Base-by-base conservation (phyloP, 108 stramenopile species). In the Chaetoceros muelleri region DNA sequence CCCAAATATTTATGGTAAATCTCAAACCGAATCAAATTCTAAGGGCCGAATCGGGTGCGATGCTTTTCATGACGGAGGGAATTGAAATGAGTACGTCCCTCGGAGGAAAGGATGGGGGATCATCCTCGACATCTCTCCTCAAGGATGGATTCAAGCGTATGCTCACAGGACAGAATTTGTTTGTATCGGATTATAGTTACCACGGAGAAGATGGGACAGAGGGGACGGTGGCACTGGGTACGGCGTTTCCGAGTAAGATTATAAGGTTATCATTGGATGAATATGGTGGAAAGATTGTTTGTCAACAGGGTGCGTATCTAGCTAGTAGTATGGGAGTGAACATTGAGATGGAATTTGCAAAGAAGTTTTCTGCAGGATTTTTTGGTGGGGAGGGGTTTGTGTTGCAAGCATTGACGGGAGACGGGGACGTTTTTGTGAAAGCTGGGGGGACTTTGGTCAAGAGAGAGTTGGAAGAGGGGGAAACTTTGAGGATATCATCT, bases 381-480 rank as follows among this genome's bases (percentile, higher is more conserved):
- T 95, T 95, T 71, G 94, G 94, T 13, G 94, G 94, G 0, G 94
- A 95, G 59, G 94, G 94, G 19, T 95, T 95, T 60, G 67, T 95
- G 0, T 65, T 95, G 64, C 94, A 95, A 71, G 72, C 71, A 1
- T 67, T 95, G 40, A 87, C 81, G n/a, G 87, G 82, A 21, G 62
- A 78, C 22, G 87, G 85, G n/a, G 82, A 88, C 56, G 90, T 81
- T 2, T 93, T 95, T 63, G 53, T 95, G 47, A 90, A 92, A 55
- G 94, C 90, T 8, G 82, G 87, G 24, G 94, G 94, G 2, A 73
- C 88, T 1, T 55, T 93, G n/a, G 87, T 93, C 21, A 79, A 79
- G 57, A 57, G 80, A 53, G 82, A 88, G 44, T 67, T 95, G 21
- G 53, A 61, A 18, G 66, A 69, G 0, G 85, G 79, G 26, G 94